Percentiles rank a stretch among this genome's conserved stretches.
Evolutionary conservation across 306 rosid species (phyloP).

Genomic region (Biancaea sappan): DNA sequence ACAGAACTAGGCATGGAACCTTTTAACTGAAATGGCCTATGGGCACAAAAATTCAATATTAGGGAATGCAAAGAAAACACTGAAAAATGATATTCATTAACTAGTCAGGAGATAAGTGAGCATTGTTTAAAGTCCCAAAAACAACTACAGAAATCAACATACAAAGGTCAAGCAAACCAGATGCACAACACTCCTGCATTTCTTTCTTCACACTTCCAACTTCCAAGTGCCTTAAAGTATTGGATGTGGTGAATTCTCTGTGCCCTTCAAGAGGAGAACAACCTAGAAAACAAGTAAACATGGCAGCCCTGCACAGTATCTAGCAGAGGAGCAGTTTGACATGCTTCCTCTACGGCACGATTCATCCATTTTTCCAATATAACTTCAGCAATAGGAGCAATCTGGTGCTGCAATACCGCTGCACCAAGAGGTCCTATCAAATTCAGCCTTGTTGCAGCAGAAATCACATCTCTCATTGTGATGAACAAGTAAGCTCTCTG

Average conservation of each 20-base stretch:
- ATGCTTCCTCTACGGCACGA: slow-evolving; percentile 61
- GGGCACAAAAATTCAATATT: background rate
- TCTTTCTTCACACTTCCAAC: slow-evolving; percentile 1
- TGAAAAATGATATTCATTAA: too few species aligned
- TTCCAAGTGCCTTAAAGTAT: background rate
- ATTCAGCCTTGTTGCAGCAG: slow-evolving; percentile 90
- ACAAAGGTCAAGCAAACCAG: background rate
- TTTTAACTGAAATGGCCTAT: background rate
- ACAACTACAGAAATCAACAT: background rate
- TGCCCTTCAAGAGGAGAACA: slow-evolving; percentile 62
- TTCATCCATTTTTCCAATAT: slow-evolving; percentile 65
- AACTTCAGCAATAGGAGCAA: slow-evolving; percentile 65
- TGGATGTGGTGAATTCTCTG: background rate
- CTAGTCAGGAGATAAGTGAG: background rate
- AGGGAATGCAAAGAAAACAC: background rate
- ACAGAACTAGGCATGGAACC: background rate
- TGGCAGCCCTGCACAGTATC: slow-evolving; percentile 92
- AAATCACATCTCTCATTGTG: slow-evolving; percentile 77
- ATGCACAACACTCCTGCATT: background rate
- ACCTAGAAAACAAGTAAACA: slow-evolving; percentile 71
- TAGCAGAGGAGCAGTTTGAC: slow-evolving; percentile 71
- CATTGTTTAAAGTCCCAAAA: slow-evolving; percentile 12
- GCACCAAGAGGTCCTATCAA: slow-evolving; percentile 86
- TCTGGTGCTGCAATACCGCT: slow-evolving; percentile 75
- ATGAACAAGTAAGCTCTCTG: slow-evolving; percentile 89